Base-by-base conservation (phyloP, 176 grass and related monocot genomes). In the Pharus latifolius region DNA sequence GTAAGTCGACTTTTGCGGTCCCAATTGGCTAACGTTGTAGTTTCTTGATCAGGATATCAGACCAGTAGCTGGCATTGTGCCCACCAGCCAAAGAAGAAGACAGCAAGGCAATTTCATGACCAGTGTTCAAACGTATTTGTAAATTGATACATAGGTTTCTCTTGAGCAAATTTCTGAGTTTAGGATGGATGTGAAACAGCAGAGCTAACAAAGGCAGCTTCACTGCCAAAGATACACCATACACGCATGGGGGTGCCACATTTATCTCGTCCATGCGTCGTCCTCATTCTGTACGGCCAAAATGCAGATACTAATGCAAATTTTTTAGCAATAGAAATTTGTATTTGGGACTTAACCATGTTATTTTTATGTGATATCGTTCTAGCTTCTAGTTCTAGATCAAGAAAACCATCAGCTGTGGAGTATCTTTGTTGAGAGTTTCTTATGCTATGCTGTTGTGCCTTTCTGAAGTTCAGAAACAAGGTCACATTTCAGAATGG, bases 91-190 rank as follows among this genome's bases (percentile, higher is more conserved):
- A 9, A 38, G 35, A 74, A 53, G 69, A 74, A 35, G 30, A 74
- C 35, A 62, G 27, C 62, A 74, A 69, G 63, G 31, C 82, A 40
- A 23, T 52, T 47, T 75, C 47, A 11, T 85, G 82, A 85, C 61
- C 60, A 30, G 16, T 59, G 35, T 49, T 13, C 11, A 55, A 61
- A 67, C 25, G 6, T 72, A 45, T 67, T 49, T 67, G 74, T 79
- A 74, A 67, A 67, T 52, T 41, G 57, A 65, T 23, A 71, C 49
- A 45, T 77, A 77, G 67, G 34, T 46, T 73, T 60, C 38, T 59
- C 18, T 79, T 53, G 66, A 52, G 35, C n/a, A 79, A 50, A 54
- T 29, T 61, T 44, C 60, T 45, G 45, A 74, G 53, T 40, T 64
- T 73, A 85, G 75, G 64, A 69, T 69, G 61, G 51, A 38, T 37